Evolutionary conservation across 306 rosid genomes (phyloP).

Genomic region (Lagenaria siceraria): DNA sequence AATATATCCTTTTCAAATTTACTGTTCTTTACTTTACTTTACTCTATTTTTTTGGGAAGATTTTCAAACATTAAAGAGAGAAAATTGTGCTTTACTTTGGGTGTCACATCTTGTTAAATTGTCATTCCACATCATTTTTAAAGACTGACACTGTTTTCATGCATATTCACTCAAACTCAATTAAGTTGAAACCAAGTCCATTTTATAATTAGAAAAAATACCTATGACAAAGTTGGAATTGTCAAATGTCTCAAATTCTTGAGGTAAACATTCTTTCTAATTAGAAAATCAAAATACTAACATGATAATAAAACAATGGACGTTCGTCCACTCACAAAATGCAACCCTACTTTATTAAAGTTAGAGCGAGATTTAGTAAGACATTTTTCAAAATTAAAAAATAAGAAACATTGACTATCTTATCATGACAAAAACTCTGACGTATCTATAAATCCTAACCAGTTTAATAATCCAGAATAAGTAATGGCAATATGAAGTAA

Average conservation of each 20-base stretch:
- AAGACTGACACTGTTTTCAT: neutral
- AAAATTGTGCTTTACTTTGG: neutral
- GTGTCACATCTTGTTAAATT: neutral
- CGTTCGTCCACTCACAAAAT: no score
- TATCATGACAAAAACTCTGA: neutral
- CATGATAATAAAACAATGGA: no score
- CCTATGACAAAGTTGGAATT: no score
- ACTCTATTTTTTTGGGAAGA: neutral
- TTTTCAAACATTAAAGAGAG: neutral
- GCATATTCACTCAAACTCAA: neutral
- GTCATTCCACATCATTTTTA: neutral
- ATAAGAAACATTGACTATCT: neutral
- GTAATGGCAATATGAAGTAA: neutral
- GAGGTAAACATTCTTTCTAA: no score
- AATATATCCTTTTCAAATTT: neutral
- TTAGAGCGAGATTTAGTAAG: no score
- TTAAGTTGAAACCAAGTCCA: neutral
- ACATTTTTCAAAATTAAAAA: neutral
- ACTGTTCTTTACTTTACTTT: neutral
- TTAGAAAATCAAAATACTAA: no score
- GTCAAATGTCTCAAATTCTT: no score
- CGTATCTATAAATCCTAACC: neutral
- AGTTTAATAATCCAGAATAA: neutral
- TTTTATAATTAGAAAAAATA: neutral
- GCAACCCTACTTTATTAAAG: no score